phyloP scores from a whole-genome alignment of 106 monocot species.

The Posidonia australis region DNA sequence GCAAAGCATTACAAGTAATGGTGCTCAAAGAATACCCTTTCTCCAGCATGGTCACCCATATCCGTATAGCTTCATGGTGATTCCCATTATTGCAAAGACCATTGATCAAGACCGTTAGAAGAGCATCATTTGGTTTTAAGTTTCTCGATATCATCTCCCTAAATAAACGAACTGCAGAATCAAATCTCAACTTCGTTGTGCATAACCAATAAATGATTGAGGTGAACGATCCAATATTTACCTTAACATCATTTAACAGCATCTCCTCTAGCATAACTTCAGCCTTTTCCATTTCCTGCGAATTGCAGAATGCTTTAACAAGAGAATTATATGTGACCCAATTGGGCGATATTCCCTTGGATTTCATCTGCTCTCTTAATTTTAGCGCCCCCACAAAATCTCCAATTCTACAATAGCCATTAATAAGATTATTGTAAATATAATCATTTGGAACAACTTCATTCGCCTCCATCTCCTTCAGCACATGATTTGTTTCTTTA shows the following conservation, averaged over 20 bases:
- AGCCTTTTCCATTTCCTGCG: slow-evolving; percentile 51
- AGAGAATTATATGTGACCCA: slow-evolving; percentile 65
- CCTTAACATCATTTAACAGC: slow-evolving; percentile 30
- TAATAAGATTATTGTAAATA: slow-evolving; percentile 69
- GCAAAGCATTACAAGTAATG: slow-evolving; percentile 61
- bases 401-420: slow-evolving; percentile 51
- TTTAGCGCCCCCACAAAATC: slow-evolving; percentile 30
- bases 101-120: slow-evolving; percentile 42
- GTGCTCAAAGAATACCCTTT: slow-evolving; percentile 47
- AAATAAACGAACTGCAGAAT: slow-evolving; percentile 44
- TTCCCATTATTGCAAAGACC: slow-evolving; percentile 45
- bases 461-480: slow-evolving; percentile 58
- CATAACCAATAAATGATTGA: slow-evolving; percentile 49
- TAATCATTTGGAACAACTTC: slow-evolving; percentile 52
- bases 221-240: slow-evolving; percentile 45
- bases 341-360: slow-evolving; percentile 45
- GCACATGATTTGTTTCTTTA: slow-evolving; percentile 23
- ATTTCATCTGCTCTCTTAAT: slow-evolving; percentile 53
- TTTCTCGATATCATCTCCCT: slow-evolving; percentile 55
- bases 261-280: slow-evolving; percentile 64
- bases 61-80: slow-evolving; percentile 34
- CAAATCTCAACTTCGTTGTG: slow-evolving; percentile 28
- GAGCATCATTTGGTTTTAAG: slow-evolving; percentile 45
- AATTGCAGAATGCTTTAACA: slow-evolving; percentile 44
- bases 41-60: slow-evolving; percentile 48